Evolutionary conservation across 1,139 yeast species (phyloP).

Genomic region (Suhomyces anneliseae): DNA sequence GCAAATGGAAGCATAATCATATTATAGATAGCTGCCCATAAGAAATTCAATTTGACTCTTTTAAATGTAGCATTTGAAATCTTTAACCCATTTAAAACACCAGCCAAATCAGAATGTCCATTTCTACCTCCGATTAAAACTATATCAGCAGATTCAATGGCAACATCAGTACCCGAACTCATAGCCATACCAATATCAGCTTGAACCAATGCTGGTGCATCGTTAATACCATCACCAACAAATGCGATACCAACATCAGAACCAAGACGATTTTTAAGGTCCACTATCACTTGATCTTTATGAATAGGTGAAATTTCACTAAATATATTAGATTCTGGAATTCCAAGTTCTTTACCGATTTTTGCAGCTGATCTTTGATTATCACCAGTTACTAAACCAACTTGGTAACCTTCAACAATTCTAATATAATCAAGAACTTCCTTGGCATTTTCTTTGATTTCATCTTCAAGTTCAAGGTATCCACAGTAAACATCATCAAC

Average conservation of each 20-base stretch:
- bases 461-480: slow-evolving; percentile 63
- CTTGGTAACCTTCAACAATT: slow-evolving; percentile 50
- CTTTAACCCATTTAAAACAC: slow-evolving; percentile 71
- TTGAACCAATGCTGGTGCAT: slow-evolving; percentile 90
- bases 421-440: slow-evolving; percentile 59
- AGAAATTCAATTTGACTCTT: slow-evolving; percentile 75
- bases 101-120: slow-evolving; percentile 49
- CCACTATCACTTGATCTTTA: slow-evolving; percentile 66
- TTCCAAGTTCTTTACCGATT: slow-evolving; percentile 69
- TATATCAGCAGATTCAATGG: slow-evolving; percentile 92
- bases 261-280: slow-evolving; percentile 51
- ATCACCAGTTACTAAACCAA: slow-evolving; percentile 96
- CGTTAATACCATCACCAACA: slow-evolving; percentile 96
- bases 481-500: slow-evolving; percentile 65
- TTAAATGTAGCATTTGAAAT: slow-evolving; percentile 69
- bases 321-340: slow-evolving; percentile 63
- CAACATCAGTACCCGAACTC: slow-evolving; percentile 91
- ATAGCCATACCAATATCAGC: slow-evolving; percentile 91
- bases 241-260: slow-evolving; percentile 60
- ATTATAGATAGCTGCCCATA: slow-evolving; percentile 88
- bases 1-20: slow-evolving; percentile 91
- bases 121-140: slow-evolving; percentile 52
- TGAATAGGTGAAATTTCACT: slow-evolving; percentile 78
- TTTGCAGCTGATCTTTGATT: slow-evolving; percentile 58
- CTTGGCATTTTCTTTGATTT: slow-evolving; percentile 65